phyloP scores from a whole-genome alignment of 768 basidiomycete genomes.

The Daedalea quercina region DNA sequence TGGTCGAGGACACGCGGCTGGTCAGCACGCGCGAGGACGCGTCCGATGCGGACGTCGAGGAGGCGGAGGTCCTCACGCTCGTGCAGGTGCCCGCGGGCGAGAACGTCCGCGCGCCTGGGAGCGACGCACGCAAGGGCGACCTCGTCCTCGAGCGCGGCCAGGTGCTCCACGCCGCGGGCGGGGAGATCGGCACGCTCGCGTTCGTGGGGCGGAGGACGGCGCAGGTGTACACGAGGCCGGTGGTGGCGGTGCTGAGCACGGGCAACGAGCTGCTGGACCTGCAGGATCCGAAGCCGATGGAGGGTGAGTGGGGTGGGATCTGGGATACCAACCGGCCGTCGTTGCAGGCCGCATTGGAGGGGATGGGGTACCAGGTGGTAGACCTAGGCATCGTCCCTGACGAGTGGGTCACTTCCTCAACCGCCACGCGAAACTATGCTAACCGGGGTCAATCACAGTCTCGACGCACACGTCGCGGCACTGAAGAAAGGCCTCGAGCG shows the following conservation, averaged over 20 bases:
- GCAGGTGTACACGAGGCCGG: conserved; percentile 59
- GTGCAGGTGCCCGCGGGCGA: conserved; percentile 56
- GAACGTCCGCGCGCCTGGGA: conserved; percentile 68
- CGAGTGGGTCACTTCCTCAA: too few relatives aligned
- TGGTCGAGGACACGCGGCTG: conserved; percentile 89
- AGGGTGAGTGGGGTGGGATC: conserved; percentile 56
- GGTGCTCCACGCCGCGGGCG: conserved; percentile 57
- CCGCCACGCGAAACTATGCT: too few relatives aligned
- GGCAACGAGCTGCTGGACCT: conserved; percentile 78
- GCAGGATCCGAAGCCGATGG: conserved; percentile 31
- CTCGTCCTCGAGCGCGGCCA: conserved; percentile 58
- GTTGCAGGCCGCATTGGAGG: conserved; percentile 58
- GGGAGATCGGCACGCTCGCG: conserved; percentile 77
- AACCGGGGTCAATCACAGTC: too few relatives aligned
- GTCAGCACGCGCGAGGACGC: conserved; percentile 40
- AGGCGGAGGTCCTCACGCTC: conserved; percentile 63
- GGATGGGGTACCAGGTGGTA: conserved; percentile 68
- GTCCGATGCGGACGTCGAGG: conserved; percentile 46
- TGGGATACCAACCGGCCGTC: conserved; percentile 87
- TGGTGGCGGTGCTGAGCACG: conserved; percentile 78
- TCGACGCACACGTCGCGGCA: conserved; percentile 49
- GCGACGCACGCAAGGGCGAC: conserved; percentile 66
- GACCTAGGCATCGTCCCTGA: conserved; percentile 81
- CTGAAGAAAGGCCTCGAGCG: conserved; percentile 49
- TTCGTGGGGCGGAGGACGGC: conserved; percentile 76